A percentile compares a stretch with the other conserved stretches of the same genome.
These are phyloP conservation scores for Pseudocercospora pini-densiflorae DNA, from an alignment of 2,329 filamentous ascomycete genomes.

Conservation along the genomic window DNA sequence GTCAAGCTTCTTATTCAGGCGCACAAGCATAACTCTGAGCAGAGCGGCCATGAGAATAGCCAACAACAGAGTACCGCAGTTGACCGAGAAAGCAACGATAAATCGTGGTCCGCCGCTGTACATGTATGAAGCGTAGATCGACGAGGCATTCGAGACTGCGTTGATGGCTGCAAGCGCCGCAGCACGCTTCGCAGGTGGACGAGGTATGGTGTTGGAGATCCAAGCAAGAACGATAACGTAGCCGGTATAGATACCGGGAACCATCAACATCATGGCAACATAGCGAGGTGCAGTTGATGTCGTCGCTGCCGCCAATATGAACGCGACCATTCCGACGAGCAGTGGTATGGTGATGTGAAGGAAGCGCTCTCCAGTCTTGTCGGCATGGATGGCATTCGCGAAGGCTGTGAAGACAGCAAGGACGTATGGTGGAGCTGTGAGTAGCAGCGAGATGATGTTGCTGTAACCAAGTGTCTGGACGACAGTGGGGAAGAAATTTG, in stretches of 20 bases:
- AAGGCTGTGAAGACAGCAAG: slow-evolving; percentile 42
- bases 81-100: slow-evolving; percentile 41
- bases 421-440: slow-evolving; percentile 43
- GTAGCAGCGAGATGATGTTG: slow-evolving; percentile 38
- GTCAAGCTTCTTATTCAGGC: slow-evolving; percentile 72
- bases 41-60: slow-evolving; percentile 67
- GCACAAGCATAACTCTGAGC: slow-evolving; percentile 65
- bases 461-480: slow-evolving; percentile 42
- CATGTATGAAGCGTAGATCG: slow-evolving; percentile 61
- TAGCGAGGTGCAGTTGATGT: slow-evolving; percentile 38
- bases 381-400: slow-evolving; percentile 45
- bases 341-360: slow-evolving; percentile 43
- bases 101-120: slow-evolving; percentile 40
- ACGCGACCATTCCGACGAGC: slow-evolving; percentile 36
- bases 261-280: slow-evolving; percentile 44
- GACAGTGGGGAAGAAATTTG: slow-evolving; percentile 40
- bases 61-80: slow-evolving; percentile 64
- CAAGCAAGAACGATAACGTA: slow-evolving; percentile 73
- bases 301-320: slow-evolving; percentile 38
- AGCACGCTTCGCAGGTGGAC: slow-evolving; percentile 75
- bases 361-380: slow-evolving; percentile 47
- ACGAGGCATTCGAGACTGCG: slow-evolving; percentile 66
- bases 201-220: slow-evolving; percentile 76
- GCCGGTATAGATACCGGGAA: slow-evolving; percentile 61
- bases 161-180: slow-evolving; percentile 78